Base-by-base conservation (phyloP, 768 basidiomycete species). In the Pleurotus ostreatus region DNA sequence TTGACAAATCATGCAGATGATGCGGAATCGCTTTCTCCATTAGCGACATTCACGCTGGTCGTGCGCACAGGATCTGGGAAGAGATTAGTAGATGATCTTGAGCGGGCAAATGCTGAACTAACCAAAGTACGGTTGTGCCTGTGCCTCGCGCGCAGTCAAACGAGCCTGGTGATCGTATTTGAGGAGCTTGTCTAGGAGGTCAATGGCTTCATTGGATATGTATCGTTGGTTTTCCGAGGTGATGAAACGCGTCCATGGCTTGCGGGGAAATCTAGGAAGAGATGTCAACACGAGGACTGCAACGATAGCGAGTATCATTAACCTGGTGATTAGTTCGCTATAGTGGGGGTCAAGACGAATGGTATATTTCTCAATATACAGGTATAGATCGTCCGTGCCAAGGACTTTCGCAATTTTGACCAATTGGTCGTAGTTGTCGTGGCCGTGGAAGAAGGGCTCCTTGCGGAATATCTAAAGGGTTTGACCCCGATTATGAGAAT, bases 361-460 rank as follows among this genome's bases (percentile, higher is more conserved):
- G 67, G 89, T 89, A 74, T 98, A 98, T 74, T 92, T 93, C 71
- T 94, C 92, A 59, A 93, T 83, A 70, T 98, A 98, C 43, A 84
- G 77, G 68, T 92, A 96, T 37, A 98, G 73, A 64, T 96, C 96
- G 62, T 98, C 96, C 4, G 96, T 98, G 45, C 96, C 96, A 58
- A 98, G 79, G 49, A 98, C 94, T 76, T 98, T 98, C 55, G 94
- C 88, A 61, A 98, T 98, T 76, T 97, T 98, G 67, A 96, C 95
- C 57, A 98, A 77, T 68, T 98, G 96, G 73, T 98, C 96, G 66
- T 96, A 96, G 72, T 98, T 98, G 72, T 98, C 95, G 67, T 97
- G 95, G 13, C 96, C 96, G 66, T 98, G 96, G 83, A 98, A 98
- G 77, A 98, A 97, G 20, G 96, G 96, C 70, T 98, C 96, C 71